phyloP scores from a whole-genome alignment of 2,329 filamentous ascomycete genomes.

The Xylaria sp. region DNA sequence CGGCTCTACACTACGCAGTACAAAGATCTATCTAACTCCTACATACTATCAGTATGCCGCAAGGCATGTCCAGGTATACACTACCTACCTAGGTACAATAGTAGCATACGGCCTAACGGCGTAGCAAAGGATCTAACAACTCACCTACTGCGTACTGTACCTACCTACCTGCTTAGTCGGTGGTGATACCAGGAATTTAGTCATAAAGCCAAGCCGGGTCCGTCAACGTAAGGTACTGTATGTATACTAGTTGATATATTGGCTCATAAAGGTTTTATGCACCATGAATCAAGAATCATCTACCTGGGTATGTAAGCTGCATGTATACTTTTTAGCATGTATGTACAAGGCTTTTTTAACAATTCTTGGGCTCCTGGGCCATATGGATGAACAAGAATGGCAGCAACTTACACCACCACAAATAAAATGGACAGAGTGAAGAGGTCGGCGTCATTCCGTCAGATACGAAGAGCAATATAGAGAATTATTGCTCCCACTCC shows the following conservation, averaged over 20 bases:
- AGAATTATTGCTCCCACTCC: conserved; percentile 32
- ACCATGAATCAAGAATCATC: conserved; percentile 14
- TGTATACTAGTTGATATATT: conserved; percentile 7
- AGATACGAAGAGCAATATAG: conserved; percentile 36
- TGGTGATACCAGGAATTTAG: conserved; percentile 6
- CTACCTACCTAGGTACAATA: background rate
- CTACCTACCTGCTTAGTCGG: background rate
- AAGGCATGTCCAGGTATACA: conserved; percentile 7
- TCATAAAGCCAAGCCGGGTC: conserved; percentile 24
- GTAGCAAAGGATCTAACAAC: background rate
- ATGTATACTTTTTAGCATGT: background rate
- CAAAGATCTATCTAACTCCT: conserved; percentile 23
- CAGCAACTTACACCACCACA: conserved; percentile 1
- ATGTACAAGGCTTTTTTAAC: background rate
- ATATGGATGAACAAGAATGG: conserved; percentile 20
- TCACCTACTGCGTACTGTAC: no score
- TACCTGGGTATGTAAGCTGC: conserved; percentile 4
- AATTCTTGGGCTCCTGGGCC: background rate
- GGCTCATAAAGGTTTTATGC: conserved; percentile 13
- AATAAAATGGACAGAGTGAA: background rate
- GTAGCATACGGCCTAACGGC: background rate
- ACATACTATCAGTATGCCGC: background rate
- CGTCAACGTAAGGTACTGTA: conserved; percentile 19
- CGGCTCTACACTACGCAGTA: no score
- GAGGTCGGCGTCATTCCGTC: conserved; percentile 21